Evolutionary conservation across 2,329 filamentous ascomycete genomes (phyloP).

Genomic region (Fusarium domesticum): DNA sequence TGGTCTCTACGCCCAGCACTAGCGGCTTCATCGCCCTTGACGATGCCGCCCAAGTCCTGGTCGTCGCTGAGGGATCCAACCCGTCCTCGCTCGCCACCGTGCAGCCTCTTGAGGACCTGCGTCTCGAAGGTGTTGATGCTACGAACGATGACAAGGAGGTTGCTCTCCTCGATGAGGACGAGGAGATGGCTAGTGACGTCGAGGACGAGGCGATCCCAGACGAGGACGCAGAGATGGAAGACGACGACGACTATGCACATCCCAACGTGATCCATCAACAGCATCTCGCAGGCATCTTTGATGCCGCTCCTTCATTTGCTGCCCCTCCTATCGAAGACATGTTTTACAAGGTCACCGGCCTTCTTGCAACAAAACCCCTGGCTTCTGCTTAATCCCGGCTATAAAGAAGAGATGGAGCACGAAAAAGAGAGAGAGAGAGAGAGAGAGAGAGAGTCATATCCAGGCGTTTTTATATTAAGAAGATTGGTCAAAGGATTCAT

Average conservation of each 20-base stretch:
- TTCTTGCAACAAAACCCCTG: constrained; percentile 56
- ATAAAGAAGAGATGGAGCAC: constrained; percentile 15
- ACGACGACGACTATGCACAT: constrained; percentile 50
- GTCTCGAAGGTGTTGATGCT: constrained; percentile 41
- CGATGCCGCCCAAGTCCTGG: constrained; percentile 69
- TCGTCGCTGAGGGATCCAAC: constrained; percentile 57
- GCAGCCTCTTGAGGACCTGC: constrained; percentile 54
- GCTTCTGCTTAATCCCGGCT: constrained; percentile 17
- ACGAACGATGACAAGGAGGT: constrained; percentile 28
- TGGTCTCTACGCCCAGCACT: constrained; percentile 61
- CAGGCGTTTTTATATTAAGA: constrained; percentile 1
- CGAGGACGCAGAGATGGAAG: constrained; percentile 45
- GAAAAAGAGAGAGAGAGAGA: constrained; percentile 12
- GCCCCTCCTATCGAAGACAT: constrained; percentile 71
- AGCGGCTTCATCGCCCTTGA: constrained; percentile 76
- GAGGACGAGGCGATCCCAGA: constrained; percentile 38
- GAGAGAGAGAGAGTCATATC: constrained; percentile 2
- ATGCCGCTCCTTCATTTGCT: constrained; percentile 64
- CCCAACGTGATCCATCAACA: constrained; percentile 64
- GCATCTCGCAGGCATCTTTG: constrained; percentile 67
- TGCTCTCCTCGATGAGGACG: constrained; percentile 39
- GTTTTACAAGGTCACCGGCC: constrained; percentile 66
- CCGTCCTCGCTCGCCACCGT: constrained; percentile 51
- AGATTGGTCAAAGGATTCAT: neutral
- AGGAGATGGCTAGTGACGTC: constrained; percentile 42